These are phyloP conservation scores for Seiridium cupressi DNA, from an alignment of 2,329 filamentous ascomycete species.

Conservation along the genomic window DNA sequence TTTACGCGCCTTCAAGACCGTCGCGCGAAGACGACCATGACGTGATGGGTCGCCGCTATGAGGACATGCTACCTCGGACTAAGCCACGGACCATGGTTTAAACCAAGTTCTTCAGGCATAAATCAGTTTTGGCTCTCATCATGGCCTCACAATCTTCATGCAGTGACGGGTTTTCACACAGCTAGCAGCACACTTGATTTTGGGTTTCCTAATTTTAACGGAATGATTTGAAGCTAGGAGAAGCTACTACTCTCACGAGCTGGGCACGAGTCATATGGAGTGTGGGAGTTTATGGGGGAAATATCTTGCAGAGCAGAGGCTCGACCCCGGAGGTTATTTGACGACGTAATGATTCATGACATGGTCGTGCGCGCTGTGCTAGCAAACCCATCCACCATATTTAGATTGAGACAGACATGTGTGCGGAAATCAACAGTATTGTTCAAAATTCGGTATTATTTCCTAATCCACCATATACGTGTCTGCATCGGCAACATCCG, in stretches of 20 bases:
- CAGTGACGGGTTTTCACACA: not conserved
- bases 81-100: conserved; percentile 8
- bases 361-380: not conserved
- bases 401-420: not conserved
- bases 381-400: not conserved
- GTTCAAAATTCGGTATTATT: too few species aligned
- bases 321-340: not conserved
- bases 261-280: not conserved
- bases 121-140: not conserved
- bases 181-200: too few species aligned
- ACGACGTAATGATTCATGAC: conserved; percentile 3
- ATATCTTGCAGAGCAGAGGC: not conserved
- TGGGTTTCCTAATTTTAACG: not conserved
- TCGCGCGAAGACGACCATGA: not conserved
- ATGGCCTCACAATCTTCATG: not conserved
- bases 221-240: not conserved
- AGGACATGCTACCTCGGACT: conserved; percentile 11
- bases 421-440: too few species aligned
- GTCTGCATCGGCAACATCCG: too few species aligned
- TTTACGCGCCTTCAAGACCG: not conserved
- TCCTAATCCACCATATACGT: too few species aligned
- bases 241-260: not conserved
- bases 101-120: not conserved
- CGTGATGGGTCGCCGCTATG: conserved; percentile 9
- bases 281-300: not conserved